A percentile compares a stretch with the other conserved stretches of the same genome.
phyloP scores from a whole-genome alignment of 2,329 filamentous ascomycete genomes.

The Pleochaeta shiraiana region DNA sequence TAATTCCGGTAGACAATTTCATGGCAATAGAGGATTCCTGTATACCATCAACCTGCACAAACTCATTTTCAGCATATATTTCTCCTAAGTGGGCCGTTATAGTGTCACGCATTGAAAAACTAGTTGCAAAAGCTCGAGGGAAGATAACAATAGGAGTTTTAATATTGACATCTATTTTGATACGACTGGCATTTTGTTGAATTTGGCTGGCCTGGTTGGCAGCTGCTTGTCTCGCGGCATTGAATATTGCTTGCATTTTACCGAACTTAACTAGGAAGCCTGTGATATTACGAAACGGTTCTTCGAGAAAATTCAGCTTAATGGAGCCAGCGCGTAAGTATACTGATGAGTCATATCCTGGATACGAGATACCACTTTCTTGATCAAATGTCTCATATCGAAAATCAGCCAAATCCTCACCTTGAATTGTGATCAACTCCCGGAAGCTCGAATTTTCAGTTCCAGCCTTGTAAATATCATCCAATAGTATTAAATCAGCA shows the following conservation, averaged over 20 bases:
- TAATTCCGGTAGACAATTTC: constrained; percentile 74
- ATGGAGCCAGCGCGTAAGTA: constrained; percentile 82
- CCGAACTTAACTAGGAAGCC: constrained; percentile 97
- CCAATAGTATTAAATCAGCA: constrained; percentile 70
- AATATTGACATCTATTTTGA: constrained; percentile 85
- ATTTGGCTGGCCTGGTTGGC: constrained; percentile 85
- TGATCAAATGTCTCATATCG: constrained; percentile 90
- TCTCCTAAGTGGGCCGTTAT: constrained; percentile 90
- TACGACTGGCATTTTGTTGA: constrained; percentile 70
- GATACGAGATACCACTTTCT: constrained; percentile 47
- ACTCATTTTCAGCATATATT: constrained; percentile 91
- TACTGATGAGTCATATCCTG: constrained; percentile 85
- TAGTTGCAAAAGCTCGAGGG: constrained; percentile 52
- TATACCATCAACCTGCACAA: constrained; percentile 63
- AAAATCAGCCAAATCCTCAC: constrained; percentile 89
- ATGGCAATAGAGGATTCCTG: constrained; percentile 56
- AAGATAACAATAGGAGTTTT: constrained; percentile 96
- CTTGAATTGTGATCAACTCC: constrained; percentile 82
- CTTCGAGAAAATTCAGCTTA: constrained; percentile 91
- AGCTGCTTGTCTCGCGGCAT: constrained; percentile 84
- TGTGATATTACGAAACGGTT: constrained; percentile 95
- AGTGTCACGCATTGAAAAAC: constrained; percentile 51
- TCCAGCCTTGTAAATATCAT: constrained; percentile 85
- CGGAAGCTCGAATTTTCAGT: constrained; percentile 60
- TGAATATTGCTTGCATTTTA: constrained; percentile 98